These are phyloP conservation scores for Flaveria ramosissima DNA, from an alignment of 129 eudicot species.

Conservation along the genomic window DNA sequence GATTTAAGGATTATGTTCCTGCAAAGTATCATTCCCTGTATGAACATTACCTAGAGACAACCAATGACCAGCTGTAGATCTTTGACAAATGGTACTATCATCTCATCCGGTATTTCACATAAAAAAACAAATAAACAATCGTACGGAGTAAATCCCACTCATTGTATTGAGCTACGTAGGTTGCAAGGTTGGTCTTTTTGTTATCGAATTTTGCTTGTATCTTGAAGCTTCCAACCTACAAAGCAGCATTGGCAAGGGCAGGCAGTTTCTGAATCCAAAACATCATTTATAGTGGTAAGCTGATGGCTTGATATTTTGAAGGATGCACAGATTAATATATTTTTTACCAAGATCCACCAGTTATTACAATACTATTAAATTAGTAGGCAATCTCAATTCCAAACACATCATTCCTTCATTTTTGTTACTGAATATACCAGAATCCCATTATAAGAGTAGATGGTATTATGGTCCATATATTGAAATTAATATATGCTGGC, in stretches of 20 bases:
- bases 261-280: conserved; percentile 13
- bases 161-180: too few relatives aligned
- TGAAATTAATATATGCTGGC: background rate
- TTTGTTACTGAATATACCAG: background rate
- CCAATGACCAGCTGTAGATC: conserved; percentile 24
- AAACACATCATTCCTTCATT: background rate
- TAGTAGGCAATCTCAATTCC: background rate
- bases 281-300: background rate
- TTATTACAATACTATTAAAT: background rate
- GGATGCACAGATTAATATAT: background rate
- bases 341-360: conserved; percentile 9
- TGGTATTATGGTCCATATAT: background rate
- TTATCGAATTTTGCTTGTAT: background rate
- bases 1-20: conserved; percentile 73
- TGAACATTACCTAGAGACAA: conserved; percentile 43
- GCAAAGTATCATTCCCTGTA: conserved; percentile 61
- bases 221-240: background rate
- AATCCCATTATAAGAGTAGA: background rate
- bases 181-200: too few relatives aligned
- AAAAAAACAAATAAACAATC: background rate
- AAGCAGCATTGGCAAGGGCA: conserved; percentile 11
- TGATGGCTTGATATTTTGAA: background rate
- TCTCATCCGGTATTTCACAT: background rate
- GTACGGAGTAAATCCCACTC: too few relatives aligned
- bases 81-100: conserved; percentile 39